These are phyloP conservation scores for Geranium rotundifolium DNA, from an alignment of 345 rosid species.

Conservation along the genomic window DNA sequence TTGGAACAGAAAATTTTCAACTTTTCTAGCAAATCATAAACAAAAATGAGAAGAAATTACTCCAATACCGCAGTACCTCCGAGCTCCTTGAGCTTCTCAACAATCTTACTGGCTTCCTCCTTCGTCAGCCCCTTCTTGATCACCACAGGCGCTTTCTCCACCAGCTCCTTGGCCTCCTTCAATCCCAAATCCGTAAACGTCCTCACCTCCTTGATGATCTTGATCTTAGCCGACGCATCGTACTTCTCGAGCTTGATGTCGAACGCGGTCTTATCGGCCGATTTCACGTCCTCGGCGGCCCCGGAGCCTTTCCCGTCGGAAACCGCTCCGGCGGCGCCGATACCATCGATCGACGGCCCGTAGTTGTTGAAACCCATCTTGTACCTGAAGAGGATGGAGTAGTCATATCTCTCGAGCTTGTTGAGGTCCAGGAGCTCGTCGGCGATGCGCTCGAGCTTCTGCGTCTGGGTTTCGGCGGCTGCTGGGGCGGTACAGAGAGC, in stretches of 20 bases:
- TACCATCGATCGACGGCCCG: slow-evolving; percentile 30
- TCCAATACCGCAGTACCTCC: slow-evolving; percentile 67
- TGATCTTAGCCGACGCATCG: slow-evolving; percentile 55
- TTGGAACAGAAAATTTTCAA: background rate
- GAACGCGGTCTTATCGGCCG: slow-evolving; percentile 61
- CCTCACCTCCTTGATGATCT: slow-evolving; percentile 77
- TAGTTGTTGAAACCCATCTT: slow-evolving; percentile 62
- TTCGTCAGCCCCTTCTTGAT: slow-evolving; percentile 60
- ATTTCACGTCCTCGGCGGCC: slow-evolving; percentile 29
- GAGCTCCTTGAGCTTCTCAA: slow-evolving; percentile 56
- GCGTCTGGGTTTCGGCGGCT: slow-evolving; percentile 4
- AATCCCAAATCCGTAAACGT: slow-evolving; percentile 69
- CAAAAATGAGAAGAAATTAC: slow-evolving; percentile 23
- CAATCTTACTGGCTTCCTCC: slow-evolving; percentile 54
- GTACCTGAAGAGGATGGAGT: slow-evolving; percentile 58
- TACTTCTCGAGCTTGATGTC: slow-evolving; percentile 85
- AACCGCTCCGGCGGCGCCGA: slow-evolving; percentile 18
- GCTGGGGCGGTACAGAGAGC: slow-evolving; percentile 27
- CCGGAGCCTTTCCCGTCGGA: slow-evolving; percentile 8
- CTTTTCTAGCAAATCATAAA: background rate
- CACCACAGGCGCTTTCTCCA: slow-evolving; percentile 57
- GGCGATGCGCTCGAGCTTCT: no score
- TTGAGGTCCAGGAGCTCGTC: no score
- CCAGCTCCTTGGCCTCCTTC: slow-evolving; percentile 26
- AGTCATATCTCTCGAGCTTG: slow-evolving; percentile 46